Conservation (phyloP, 805 yeast species). For the Yarrowia bubula region DNA sequence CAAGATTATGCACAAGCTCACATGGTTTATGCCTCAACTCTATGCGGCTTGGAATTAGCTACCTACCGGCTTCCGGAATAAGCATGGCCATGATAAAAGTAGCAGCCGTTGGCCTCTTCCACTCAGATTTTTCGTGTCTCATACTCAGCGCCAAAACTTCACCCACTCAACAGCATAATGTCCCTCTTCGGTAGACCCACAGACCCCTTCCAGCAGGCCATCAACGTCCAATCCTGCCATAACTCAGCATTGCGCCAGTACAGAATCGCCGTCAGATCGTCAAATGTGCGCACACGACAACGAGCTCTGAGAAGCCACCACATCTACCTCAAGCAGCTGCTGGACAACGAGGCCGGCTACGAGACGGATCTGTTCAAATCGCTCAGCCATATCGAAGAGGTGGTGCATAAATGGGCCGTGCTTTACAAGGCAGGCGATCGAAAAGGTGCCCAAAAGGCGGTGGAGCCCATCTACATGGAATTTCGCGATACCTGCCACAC, state of each 20-base stretch:
- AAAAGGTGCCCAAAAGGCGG: not conserved
- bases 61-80: not conserved
- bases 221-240: slow-evolving; percentile 12
- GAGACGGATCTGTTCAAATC: slow-evolving; percentile 14
- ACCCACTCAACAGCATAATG: not conserved
- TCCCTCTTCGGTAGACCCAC: slow-evolving; percentile 11
- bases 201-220: slow-evolving; percentile 17
- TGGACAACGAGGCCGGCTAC: slow-evolving; percentile 12
- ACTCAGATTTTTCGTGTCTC: not conserved
- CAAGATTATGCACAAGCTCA: slow-evolving; percentile 24
- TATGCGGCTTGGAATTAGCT: slow-evolving; percentile 6
- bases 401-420: not conserved
- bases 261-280: slow-evolving; percentile 9
- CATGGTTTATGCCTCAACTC: slow-evolving; percentile 23
- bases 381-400: slow-evolving; percentile 1
- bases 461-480: slow-evolving; percentile 14
- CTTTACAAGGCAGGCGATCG: not conserved
- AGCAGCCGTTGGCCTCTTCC: not conserved
- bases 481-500: slow-evolving; percentile 25
- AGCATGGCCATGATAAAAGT: not conserved
- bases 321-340: slow-evolving; percentile 8
- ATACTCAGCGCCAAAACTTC: not conserved
- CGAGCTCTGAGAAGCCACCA: slow-evolving; percentile 12
- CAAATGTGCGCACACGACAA: slow-evolving; percentile 12
- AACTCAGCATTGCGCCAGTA: slow-evolving; percentile 4